Conservation (phyloP, 352 stramenopile genomes). For the Pythium folliculosum region DNA sequence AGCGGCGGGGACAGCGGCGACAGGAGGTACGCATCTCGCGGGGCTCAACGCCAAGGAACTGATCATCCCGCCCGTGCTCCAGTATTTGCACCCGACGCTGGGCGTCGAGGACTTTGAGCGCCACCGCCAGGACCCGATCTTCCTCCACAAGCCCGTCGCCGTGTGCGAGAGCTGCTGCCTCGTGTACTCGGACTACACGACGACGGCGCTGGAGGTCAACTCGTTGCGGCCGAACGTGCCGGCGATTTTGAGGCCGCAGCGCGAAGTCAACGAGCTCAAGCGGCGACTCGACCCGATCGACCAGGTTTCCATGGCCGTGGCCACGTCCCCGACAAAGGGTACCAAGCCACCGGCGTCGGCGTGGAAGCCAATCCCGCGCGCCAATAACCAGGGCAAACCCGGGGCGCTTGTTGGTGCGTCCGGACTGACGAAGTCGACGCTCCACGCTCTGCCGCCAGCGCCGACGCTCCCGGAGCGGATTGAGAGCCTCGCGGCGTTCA, state of each 20-base stretch:
- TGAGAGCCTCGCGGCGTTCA: constrained; percentile 49
- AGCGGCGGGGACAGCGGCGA: not conserved
- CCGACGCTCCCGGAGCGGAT: constrained; percentile 64
- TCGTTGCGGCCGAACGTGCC: constrained; percentile 59
- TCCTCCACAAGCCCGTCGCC: constrained; percentile 91
- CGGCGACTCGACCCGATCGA: constrained; percentile 45
- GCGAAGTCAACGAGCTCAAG: constrained; percentile 52
- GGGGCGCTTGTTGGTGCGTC: not conserved
- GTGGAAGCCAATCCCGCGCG: constrained; percentile 52
- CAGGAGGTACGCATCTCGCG: constrained; percentile 5
- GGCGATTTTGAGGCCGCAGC: constrained; percentile 62
- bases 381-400: not conserved
- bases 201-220: constrained; percentile 72
- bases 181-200: constrained; percentile 90
- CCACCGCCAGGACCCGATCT: constrained; percentile 92
- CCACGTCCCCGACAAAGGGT: not conserved
- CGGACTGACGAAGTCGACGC: constrained; percentile 14
- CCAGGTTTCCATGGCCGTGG: constrained; percentile 24
- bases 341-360: constrained; percentile 52
- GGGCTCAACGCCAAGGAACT: constrained; percentile 54
- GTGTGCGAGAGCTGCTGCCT: constrained; percentile 95
- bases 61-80: constrained; percentile 91
- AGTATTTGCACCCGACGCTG: constrained; percentile 89
- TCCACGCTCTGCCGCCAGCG: constrained; percentile 36
- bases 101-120: constrained; percentile 79